Base-by-base conservation (phyloP, 2,329 filamentous ascomycete genomes). In the Aureobasidium musti region DNA sequence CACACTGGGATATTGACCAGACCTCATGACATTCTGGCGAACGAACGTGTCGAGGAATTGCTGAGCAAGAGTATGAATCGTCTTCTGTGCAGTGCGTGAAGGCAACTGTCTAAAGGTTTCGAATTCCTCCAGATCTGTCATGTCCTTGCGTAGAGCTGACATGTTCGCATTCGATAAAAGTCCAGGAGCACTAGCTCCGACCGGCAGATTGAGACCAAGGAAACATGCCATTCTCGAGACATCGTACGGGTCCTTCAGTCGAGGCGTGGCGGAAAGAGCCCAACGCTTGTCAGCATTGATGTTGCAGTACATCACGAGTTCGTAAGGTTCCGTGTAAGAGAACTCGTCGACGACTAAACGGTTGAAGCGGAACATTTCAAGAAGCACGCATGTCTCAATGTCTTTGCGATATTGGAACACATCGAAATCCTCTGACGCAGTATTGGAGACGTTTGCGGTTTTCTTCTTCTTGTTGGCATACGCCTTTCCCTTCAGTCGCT, bases 261-360 rank as follows among this genome's bases (percentile, higher is more conserved):
- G 79, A 1, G 87, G 87, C 0, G 87, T 90, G 3, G 85, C 87
- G 0, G 87, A 89, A 1, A 90, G 76, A 7, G 87, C 78, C 87
- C 87, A 89, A 64, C 81, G 82, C 47, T 83, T 85, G 49, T 80
- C 77, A 13, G 84, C 81, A 30, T 79, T 72, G 5, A 86, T 75
- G 0, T 79, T 77, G 39, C 52, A 43, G 37, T 52, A 45, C 37
- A 33, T 6, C 3, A 61, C 14, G 19, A 67, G 45, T 3, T 60
- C 57, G 0, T 79, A 73, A 67, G 79, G 75, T 60, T 79, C 76
- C 59, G 80, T 74, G 68, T 89, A 87, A 0, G 87, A 85, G 69
- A 86, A 89, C 69, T 90, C 88, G 68, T 90, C 88, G 1, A 89
- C 78, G 1, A 90, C 81, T 0, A 90, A 67, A 6, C 88, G 80